These are phyloP conservation scores for Aechmea fasciata DNA, from an alignment of 176 grass and related monocot genomes.

Conservation along the genomic window DNA sequence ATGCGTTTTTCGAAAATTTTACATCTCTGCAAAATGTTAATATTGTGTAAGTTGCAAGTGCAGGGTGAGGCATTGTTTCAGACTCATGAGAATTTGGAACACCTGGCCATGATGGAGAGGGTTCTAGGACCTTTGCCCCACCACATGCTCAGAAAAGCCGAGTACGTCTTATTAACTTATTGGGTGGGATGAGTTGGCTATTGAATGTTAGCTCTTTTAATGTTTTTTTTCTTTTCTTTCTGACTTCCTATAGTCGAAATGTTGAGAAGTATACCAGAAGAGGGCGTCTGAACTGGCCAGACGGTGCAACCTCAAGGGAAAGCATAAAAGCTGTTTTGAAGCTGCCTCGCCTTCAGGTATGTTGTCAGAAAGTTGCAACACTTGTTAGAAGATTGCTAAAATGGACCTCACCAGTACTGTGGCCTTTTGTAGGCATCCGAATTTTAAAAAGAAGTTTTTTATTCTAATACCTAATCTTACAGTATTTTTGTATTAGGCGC, in stretches of 20 bases:
- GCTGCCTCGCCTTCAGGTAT: conserved; percentile 51
- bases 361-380: too few relatives aligned
- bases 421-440: too few relatives aligned
- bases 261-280: conserved; percentile 38
- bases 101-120: conserved; percentile 74
- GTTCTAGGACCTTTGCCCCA: conserved; percentile 51
- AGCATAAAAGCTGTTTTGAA: conserved; percentile 50
- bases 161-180: conserved; percentile 20
- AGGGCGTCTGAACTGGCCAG: conserved; percentile 54
- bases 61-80: conserved; percentile 59
- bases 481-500: too few relatives aligned
- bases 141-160: conserved; percentile 43
- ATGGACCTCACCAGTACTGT: too few relatives aligned
- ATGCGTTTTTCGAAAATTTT: neutral
- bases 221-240: conserved; percentile 2
- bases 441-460: too few relatives aligned
- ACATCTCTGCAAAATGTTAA: neutral
- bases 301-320: conserved; percentile 39
- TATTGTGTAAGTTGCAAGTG: conserved; percentile 1
- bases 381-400: too few relatives aligned
- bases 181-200: neutral
- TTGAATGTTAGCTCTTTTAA: neutral
- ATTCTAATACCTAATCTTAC: too few relatives aligned
- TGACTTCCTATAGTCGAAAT: conserved; percentile 25
- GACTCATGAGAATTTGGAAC: conserved; percentile 57